phyloP scores from a whole-genome alignment of 2,329 filamentous ascomycete genomes.

The Stachybotrys elegans region DNA sequence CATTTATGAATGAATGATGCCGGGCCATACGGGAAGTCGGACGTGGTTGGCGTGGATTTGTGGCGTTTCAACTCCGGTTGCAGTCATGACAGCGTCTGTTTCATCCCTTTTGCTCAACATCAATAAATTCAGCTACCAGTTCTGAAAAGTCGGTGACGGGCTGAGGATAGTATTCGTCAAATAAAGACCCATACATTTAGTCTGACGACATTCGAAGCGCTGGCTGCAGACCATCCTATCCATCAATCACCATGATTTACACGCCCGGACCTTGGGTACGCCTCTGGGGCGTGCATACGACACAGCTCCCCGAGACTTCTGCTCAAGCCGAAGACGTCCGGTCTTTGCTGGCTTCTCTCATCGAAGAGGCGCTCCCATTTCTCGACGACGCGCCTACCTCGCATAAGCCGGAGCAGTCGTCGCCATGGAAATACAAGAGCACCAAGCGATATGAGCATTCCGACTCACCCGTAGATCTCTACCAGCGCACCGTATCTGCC shows the following conservation, averaged over 20 bases:
- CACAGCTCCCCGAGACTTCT: slow-evolving; percentile 39
- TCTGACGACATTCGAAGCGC: too few relatives aligned
- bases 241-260: slow-evolving; percentile 13
- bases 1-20: too few relatives aligned
- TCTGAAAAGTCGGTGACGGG: too few relatives aligned
- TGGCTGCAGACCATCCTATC: too few relatives aligned
- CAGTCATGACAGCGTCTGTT: too few relatives aligned
- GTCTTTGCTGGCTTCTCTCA: slow-evolving; percentile 45
- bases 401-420: slow-evolving; percentile 15
- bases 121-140: too few relatives aligned
- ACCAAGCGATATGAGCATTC: slow-evolving; percentile 45
- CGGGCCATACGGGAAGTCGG: too few relatives aligned
- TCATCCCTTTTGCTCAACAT: too few relatives aligned
- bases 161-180: too few relatives aligned
- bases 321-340: slow-evolving; percentile 37
- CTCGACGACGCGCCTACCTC: slow-evolving; percentile 47
- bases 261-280: slow-evolving; percentile 44
- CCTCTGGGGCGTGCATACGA: slow-evolving; percentile 45
- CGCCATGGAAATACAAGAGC: slow-evolving; percentile 45
- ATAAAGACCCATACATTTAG: too few relatives aligned
- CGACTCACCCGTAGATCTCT: slow-evolving; percentile 46
- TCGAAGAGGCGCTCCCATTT: slow-evolving; percentile 56
- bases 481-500: slow-evolving; percentile 42
- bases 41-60: too few relatives aligned
- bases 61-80: too few relatives aligned